phyloP scores from a whole-genome alignment of 2,329 filamentous ascomycete species.

The Bretziella fagacearum region DNA sequence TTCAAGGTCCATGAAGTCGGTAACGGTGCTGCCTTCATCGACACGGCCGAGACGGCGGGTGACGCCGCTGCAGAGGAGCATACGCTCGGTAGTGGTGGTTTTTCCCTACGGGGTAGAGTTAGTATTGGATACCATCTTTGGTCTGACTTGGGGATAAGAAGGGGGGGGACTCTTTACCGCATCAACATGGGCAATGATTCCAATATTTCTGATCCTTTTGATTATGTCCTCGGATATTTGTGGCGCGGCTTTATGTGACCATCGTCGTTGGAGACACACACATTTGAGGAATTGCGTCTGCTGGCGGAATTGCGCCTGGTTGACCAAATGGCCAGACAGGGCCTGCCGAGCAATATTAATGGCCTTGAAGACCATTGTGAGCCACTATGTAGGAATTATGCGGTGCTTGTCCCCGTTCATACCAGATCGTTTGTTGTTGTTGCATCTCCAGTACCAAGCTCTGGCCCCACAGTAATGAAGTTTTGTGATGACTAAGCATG shows the following conservation, averaged over 20 bases:
- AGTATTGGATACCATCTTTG: neutral
- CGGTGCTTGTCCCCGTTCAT: too few relatives aligned
- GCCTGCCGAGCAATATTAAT: too few relatives aligned
- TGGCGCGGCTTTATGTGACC: constrained; percentile 4
- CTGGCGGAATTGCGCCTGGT: too few relatives aligned
- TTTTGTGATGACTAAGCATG: too few relatives aligned
- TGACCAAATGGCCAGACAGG: too few relatives aligned
- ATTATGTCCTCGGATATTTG: neutral
- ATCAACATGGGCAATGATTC: constrained; percentile 97
- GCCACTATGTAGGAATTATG: too few relatives aligned
- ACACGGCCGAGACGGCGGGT: constrained; percentile 78
- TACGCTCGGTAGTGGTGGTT: constrained; percentile 95
- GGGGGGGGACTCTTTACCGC: too few relatives aligned
- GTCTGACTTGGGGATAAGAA: constrained; percentile 18
- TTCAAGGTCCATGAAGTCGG: constrained; percentile 89
- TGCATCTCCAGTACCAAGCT: too few relatives aligned
- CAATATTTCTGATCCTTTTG: constrained; percentile 60
- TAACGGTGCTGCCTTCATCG: constrained; percentile 90
- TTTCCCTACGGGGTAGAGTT: constrained; percentile 46
- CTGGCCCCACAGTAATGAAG: too few relatives aligned
- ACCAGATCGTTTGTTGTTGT: too few relatives aligned
- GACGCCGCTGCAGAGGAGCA: constrained; percentile 92
- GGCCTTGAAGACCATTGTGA: too few relatives aligned
- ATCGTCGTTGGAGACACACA: constrained; percentile 4
- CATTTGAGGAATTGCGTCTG: too few relatives aligned